Evolutionary conservation across 345 rosid genomes (phyloP).

Genomic region (Erodium maritimum): DNA sequence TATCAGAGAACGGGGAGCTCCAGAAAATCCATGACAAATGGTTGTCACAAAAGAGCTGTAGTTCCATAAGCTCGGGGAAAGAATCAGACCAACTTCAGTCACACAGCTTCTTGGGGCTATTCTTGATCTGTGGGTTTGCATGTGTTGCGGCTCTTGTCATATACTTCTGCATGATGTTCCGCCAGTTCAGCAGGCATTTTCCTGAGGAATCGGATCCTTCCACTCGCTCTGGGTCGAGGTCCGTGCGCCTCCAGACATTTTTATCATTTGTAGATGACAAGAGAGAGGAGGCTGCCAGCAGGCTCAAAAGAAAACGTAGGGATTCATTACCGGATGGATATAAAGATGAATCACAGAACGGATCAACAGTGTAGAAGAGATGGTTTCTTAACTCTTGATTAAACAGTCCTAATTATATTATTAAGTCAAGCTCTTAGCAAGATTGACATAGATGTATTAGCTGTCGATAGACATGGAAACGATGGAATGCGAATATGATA

Average conservation of each 20-base stretch:
- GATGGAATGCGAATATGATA: no score
- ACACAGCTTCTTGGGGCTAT: constrained; percentile 71
- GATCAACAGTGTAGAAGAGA: no score
- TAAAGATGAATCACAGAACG: no score
- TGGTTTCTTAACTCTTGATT: no score
- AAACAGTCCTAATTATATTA: no score
- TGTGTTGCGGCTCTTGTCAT: constrained; percentile 43
- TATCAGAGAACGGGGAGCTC: constrained; percentile 78
- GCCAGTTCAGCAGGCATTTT: constrained; percentile 28
- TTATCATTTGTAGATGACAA: constrained; percentile 54
- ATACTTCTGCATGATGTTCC: constrained; percentile 36
- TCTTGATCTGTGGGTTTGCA: constrained; percentile 60
- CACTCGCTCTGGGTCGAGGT: constrained; percentile 10
- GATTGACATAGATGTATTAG: no score
- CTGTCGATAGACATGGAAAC: no score
- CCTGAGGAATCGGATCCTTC: constrained; percentile 27
- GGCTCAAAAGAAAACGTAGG: constrained; percentile 48
- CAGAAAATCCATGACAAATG: constrained; percentile 63
- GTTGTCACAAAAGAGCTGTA: constrained; percentile 42
- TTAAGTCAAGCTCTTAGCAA: no score
- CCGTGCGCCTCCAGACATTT: constrained; percentile 48
- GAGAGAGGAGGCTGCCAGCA: constrained; percentile 31
- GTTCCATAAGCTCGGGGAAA: constrained; percentile 21
- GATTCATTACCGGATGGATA: no score
- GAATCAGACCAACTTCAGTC: constrained; percentile 59